Base-by-base conservation (phyloP, 1,284 basidiomycete genomes). In the Tilletia setariae region DNA sequence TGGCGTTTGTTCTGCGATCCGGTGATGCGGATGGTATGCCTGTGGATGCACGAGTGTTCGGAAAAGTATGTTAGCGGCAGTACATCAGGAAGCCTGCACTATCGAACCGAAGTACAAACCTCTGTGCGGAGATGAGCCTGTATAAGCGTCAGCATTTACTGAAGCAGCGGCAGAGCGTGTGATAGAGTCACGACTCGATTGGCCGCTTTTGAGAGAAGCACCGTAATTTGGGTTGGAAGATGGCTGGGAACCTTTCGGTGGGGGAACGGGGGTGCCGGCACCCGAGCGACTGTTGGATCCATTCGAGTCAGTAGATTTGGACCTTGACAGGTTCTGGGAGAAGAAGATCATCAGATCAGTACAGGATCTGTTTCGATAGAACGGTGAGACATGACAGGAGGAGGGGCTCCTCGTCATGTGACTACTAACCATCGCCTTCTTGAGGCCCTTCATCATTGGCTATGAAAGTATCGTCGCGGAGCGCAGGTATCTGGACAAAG, bases 341-440 rank as follows among this genome's bases (percentile, higher is more conserved):
- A 32, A 25, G 23, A 42, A 49, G 44, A n/a, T 7, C 30, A 19
- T 19, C 11, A n/a, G 35, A 43, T 42, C 51, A 42, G 25, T 16
- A 8, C 23, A 68, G 43, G 21, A 21, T 32, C 43, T 8, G 13
- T 63, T 35, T 16, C 59, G 63, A 25, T 28, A 28, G 28, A 7
- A 59, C 42, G 32, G 53, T 16, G 16, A 28, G n/a, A 30, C 49
- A 32, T 25, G 7, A 15, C 23, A n/a, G 16, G 47, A 49, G n/a
- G 42, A 68, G n/a, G 2, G 35, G 35, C 35, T 6, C 35, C 35
- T 40, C 35, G 35, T 40, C 35, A 40, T 11, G 11, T 11, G 42
- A 19, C 19, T 28, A 81, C 80, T 51, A 71, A 82, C 80, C 80
- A 82, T 81, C 3, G 80, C 80, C 71, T 82, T 82, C 71, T 81